Base-by-base conservation (phyloP, 495 filamentous ascomycete species). In the Margaritispora aquatica region DNA sequence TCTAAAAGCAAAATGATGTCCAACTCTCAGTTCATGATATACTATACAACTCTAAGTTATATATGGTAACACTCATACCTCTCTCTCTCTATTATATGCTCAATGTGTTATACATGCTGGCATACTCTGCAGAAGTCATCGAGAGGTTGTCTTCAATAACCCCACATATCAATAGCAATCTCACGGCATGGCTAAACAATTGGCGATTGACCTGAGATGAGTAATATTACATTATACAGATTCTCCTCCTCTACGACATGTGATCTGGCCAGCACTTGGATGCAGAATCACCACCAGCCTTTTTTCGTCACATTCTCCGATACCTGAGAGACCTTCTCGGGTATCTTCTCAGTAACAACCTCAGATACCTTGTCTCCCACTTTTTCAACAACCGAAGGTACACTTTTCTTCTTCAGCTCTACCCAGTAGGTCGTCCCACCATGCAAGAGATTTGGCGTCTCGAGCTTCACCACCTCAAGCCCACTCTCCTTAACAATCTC, bases 401-500 rank as follows among this genome's bases (percentile, higher is more conserved):
- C n/a, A n/a, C 26, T 50, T 23, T 58, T 55, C 24, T 61, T 63
- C 57, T 59, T 69, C 54, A 69, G 36, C 56, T 69, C 67, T n/a
- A 69, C 58, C 66, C 66, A 69, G 55, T 57, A 67, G 19, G 64
- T 67, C 21, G 67, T 69, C 8, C 64, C 65, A 5, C 68, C 68
- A 51, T 67, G 64, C 67, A 59, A 60, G 48, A 58, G 59, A 9
- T 58, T 58, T 7, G 64, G 60, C 66, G 84, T 80, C 66, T 84
- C 76, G 23, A 95, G 73, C 55, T 73, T 74, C 22, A 88, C 76
- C 48, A 98, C 75, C 74, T 92, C 88, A 66, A 98, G 72, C 21
- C 90, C 93, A 59, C 88, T 92, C 61, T 92, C 82, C 62, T 79
- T 72, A 38, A 97, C 84, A 68, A 97, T 82, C 57, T 71, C 72